Percentiles rank a stretch among this genome's conserved stretches.
phyloP scores from a whole-genome alignment of 2,329 filamentous ascomycete genomes.

The Xylariaceae sp. region DNA sequence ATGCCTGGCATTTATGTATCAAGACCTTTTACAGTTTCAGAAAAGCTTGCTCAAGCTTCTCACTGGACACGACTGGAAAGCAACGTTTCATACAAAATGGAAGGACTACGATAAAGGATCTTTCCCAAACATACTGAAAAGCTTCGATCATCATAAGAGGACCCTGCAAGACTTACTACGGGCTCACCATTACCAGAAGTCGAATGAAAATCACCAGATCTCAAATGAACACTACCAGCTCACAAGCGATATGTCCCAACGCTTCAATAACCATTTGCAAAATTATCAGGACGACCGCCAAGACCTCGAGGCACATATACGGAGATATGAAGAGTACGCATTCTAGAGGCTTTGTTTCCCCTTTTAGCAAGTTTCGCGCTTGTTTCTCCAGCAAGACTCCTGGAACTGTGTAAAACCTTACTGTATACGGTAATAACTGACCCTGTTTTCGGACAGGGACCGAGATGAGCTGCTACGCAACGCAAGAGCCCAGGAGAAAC shows the following conservation, averaged over 20 bases:
- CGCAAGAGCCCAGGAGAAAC: constrained; percentile 11
- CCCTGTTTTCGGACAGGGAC: no score
- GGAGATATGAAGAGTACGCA: constrained; percentile 26
- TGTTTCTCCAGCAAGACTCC: no score
- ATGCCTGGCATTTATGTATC: constrained; percentile 34
- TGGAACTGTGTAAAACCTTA: no score
- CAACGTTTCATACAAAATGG: constrained; percentile 26
- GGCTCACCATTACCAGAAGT: constrained; percentile 9
- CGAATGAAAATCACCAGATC: constrained; percentile 7
- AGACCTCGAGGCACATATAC: constrained; percentile 16
- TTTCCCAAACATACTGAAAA: constrained; percentile 7
- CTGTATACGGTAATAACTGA: no score
- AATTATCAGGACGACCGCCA: constrained; percentile 22
- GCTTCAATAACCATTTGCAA: constrained; percentile 23
- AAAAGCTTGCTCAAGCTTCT: constrained; percentile 26
- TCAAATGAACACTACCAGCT: no score
- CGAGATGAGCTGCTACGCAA: constrained; percentile 6
- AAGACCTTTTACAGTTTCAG: constrained; percentile 35
- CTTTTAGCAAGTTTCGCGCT: no score
- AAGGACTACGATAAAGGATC: constrained; percentile 21
- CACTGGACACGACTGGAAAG: constrained; percentile 14
- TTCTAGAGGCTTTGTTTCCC: no score
- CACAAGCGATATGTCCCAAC: constrained; percentile 12
- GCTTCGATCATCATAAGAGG: constrained; percentile 14
- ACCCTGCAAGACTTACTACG: constrained; percentile 16